Conservation (phyloP, 2,329 filamentous ascomycete species). For the Cladobotryum protrusum region DNA sequence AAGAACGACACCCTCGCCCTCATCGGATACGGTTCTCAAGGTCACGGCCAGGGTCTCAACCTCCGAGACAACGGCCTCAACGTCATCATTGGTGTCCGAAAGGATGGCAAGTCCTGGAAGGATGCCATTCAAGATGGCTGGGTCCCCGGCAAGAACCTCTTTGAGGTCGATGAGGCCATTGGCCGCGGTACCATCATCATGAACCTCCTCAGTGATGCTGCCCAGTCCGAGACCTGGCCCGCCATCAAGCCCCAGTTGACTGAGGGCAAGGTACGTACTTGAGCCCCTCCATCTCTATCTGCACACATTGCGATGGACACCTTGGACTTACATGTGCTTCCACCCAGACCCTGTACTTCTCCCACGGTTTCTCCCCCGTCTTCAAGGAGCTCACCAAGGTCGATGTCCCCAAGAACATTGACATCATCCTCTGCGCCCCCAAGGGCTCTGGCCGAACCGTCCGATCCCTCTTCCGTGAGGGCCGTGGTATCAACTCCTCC, state of each 20-base stretch:
- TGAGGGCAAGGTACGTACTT: constrained; percentile 83
- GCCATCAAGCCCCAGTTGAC: constrained; percentile 95
- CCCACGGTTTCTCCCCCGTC: constrained; percentile 98
- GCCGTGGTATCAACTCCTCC: constrained; percentile 99
- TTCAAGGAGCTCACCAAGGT: constrained; percentile 99
- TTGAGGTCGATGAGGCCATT: constrained; percentile 97
- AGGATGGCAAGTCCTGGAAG: constrained; percentile 97
- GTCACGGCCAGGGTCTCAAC: constrained; percentile 98
- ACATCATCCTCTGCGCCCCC: constrained; percentile 98
- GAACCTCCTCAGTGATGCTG: constrained; percentile 97
- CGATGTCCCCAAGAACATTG: constrained; percentile 89
- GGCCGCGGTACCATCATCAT: constrained; percentile 90
- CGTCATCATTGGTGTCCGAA: constrained; percentile 97
- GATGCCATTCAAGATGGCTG: constrained; percentile 96
- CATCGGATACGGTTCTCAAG: constrained; percentile 97
- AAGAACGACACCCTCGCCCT: constrained; percentile 99
- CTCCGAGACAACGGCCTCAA: constrained; percentile 99
- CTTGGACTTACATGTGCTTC: no score
- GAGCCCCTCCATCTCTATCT: neutral
- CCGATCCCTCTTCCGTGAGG: constrained; percentile 97
- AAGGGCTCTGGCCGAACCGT: constrained; percentile 99
- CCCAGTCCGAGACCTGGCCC: constrained; percentile 98
- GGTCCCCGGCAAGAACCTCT: constrained; percentile 97
- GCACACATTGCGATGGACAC: neutral
- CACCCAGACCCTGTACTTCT: constrained; percentile 93